Base-by-base conservation (phyloP, 1,284 basidiomycete genomes). In the Ceratobasidium sp. region DNA sequence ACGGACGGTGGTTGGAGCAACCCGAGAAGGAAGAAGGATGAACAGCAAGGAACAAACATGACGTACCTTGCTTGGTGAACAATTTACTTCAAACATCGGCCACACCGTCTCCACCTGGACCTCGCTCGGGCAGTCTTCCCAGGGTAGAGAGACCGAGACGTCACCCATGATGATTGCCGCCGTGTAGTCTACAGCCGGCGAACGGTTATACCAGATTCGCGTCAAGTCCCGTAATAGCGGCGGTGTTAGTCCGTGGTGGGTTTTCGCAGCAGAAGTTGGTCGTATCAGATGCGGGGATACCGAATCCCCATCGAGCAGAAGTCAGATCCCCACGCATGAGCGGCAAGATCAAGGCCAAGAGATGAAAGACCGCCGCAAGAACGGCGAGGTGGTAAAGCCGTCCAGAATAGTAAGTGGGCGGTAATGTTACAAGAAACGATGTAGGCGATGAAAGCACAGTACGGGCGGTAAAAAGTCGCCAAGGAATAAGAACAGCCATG, bases 121-220 rank as follows among this genome's bases (percentile, higher is more conserved):
- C 53, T 75, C 71, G 0, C 44, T 3, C n/a, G 71, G 71, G 26
- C 42, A 44, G 58, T 75, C 71, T 75, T 75, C 71, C 71, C 71
- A 75, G n/a, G 71, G 71, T 2, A 75, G 60, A 6, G 71, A 75
- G 23, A 53, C 60, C n/a, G 51, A 42, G 20, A 72, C 70, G 28
- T 42, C 39, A 26, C 60, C 71, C 71, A 75, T 75, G 26, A 75
- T 60, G 40, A 75, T 75, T 20, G 71, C 58, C 13, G 71, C 71
- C 39, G 71, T 75, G 26, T 75, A 75, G 39, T 75, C 71, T 75
- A 44, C 15, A 60, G 55, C n/a, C 26, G 26, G 26, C 20, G 26
- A n/a, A n/a, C 55, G n/a, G 55, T n/a, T 10, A 56, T n/a, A 10
- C 55, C 55, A 56, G 20, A n/a, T n/a, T 10, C 20, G 15, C 15